Evolutionary conservation across 2,329 filamentous ascomycete species (phyloP), one percentile per base, ranked within the genome.

Genomic region (Ceratocystis cubensis): DNA sequence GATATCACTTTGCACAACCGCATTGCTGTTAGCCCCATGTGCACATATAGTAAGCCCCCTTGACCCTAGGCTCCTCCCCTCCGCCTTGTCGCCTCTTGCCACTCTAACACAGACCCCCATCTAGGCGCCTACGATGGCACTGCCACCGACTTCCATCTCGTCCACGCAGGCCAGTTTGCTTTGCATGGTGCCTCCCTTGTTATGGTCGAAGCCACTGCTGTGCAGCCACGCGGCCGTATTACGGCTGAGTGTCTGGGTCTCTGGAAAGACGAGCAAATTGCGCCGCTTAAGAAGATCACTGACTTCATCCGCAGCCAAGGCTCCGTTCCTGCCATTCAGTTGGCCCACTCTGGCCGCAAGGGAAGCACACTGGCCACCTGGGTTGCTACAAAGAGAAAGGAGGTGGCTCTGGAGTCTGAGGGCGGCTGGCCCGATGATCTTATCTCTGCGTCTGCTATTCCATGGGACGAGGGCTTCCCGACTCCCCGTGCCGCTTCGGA

Each of bases 181-280:
- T 80, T 87, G 67, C 84, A 88, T 66, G 92, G 92, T 13, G 86
- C 88, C 0, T 88, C 84, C 1, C 78, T 96, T 20, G 78, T 87
- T 62, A 83, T 91, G 68, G 80, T 92, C 67, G 92, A 96, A 77
- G 90, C 91, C 30, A 91, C 89, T 0, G 80, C 85, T 41, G 88
- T 96, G 0, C 79, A 83, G 8, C 76, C 89, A 5, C 85, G 92
- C 70, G 91, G 91, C 33, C 84, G 92, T 66, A 96, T 96, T 78
- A 88, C 88, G 0, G 90, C 91, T 1, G 81, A 92, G 74, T 89
- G 93, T 73, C 77, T 79, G 13, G 91, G 92, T 0, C 77, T 96
- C 6, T 96, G 91, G 92, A 81, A 88, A 69, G 92, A 96, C 74
- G 84, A 82, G 44, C 92, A 96, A 74, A 87, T 92, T 68, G 86